Evolutionary conservation across 352 stramenopile species (phyloP).

Genomic region (Elongisporangium undulatum): DNA sequence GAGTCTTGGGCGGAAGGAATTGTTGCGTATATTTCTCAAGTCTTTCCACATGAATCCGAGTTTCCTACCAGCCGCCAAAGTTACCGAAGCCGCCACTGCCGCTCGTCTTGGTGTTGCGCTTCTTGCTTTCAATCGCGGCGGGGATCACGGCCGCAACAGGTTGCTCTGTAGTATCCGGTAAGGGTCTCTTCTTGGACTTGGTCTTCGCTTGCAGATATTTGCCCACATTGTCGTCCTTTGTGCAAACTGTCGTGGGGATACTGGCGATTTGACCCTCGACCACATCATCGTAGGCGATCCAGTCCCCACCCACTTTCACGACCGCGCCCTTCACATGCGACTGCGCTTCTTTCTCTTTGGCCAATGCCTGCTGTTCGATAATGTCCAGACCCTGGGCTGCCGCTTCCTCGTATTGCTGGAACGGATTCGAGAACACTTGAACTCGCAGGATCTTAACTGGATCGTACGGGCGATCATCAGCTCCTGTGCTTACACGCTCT

Average conservation of each 20-base stretch:
- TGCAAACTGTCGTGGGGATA: constrained; percentile 33
- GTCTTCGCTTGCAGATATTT: constrained; percentile 53
- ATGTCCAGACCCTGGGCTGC: constrained; percentile 50
- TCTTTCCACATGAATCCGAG: constrained; percentile 1
- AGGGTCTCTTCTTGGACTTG: constrained; percentile 6
- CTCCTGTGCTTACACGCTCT: constrained; percentile 68
- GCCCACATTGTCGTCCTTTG: constrained; percentile 49
- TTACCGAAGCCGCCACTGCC: constrained; percentile 55
- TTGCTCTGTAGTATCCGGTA: constrained; percentile 23
- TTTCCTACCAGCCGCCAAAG: constrained; percentile 62
- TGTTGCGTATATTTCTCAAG: constrained; percentile 2
- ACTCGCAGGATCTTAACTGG: constrained; percentile 77
- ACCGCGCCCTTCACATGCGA: constrained; percentile 60
- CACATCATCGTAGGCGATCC: constrained; percentile 74
- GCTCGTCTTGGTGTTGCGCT: constrained; percentile 47
- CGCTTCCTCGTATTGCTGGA: constrained; percentile 80
- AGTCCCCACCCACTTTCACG: constrained; percentile 73
- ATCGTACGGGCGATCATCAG: constrained; percentile 77
- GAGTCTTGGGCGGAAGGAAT: background rate
- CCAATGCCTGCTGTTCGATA: constrained; percentile 20
- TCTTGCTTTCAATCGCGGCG: constrained; percentile 71
- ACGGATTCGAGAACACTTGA: constrained; percentile 88
- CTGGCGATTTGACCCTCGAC: constrained; percentile 47
- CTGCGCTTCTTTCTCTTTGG: constrained; percentile 53
- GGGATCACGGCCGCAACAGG: constrained; percentile 22